Evolutionary conservation across 129 eudicot genomes (phyloP).

Genomic region (Arctium lappa): DNA sequence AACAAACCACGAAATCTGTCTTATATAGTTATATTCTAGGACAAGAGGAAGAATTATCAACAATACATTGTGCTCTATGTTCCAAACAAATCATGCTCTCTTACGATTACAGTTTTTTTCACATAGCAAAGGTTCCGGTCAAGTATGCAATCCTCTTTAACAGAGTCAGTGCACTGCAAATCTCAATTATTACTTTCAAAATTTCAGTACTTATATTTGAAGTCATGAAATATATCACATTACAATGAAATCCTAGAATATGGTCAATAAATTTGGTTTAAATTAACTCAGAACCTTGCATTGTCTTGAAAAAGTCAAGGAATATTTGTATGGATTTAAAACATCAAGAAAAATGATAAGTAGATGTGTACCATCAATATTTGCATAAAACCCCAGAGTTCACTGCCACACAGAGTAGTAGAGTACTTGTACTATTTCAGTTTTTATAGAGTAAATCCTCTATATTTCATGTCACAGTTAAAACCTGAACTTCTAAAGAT

Average conservation of each 20-base stretch:
- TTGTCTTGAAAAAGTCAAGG: background rate
- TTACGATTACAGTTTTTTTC: background rate
- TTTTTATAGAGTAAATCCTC: too few species aligned
- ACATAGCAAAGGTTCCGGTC: background rate
- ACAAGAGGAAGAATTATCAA: too few species aligned
- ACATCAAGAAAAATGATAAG: too few species aligned
- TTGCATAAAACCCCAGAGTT: too few species aligned
- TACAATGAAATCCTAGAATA: background rate
- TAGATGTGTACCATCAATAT: too few species aligned
- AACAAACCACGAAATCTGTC: background rate
- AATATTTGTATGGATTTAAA: background rate
- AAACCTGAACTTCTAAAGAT: too few species aligned
- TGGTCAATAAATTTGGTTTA: background rate
- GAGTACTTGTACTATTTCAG: too few species aligned
- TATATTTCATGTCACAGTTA: too few species aligned
- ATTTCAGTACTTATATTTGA: background rate
- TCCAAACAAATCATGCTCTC: background rate
- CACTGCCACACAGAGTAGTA: too few species aligned
- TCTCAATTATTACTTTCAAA: background rate
- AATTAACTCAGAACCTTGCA: background rate
- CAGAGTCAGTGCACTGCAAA: background rate
- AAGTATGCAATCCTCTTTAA: background rate
- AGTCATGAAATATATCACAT: background rate
- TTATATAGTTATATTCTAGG: too few species aligned
- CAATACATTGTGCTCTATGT: background rate